Evolutionary conservation across 2,329 filamentous ascomycete species (phyloP).

Genomic region (Dothiorella sarmentorum): DNA sequence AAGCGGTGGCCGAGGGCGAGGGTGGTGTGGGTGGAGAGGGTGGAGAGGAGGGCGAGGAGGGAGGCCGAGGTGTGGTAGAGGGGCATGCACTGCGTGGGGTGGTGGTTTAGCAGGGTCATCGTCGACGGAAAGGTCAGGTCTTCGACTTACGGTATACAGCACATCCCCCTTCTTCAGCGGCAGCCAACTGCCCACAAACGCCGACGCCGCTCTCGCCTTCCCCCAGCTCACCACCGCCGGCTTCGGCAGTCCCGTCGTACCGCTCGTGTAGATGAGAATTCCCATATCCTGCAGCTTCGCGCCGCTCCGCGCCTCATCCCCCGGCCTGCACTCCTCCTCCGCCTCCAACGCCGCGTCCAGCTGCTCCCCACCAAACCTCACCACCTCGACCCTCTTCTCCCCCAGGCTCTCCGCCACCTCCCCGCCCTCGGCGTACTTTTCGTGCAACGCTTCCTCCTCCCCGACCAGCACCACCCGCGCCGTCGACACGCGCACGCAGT

Average conservation of each 20-base stretch:
- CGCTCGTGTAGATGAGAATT: slow-evolving; percentile 67
- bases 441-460: slow-evolving; percentile 38
- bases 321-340: slow-evolving; percentile 39
- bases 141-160: slow-evolving; percentile 57
- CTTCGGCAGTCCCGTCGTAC: slow-evolving; percentile 74
- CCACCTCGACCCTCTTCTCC: slow-evolving; percentile 40
- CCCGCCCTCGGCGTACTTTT: slow-evolving; percentile 38
- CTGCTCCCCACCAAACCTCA: not conserved
- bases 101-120: not conserved
- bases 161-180: slow-evolving; percentile 47
- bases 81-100: slow-evolving; percentile 58
- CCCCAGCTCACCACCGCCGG: slow-evolving; percentile 51
- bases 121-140: not conserved
- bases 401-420: slow-evolving; percentile 34
- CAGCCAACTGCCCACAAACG: slow-evolving; percentile 37
- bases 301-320: slow-evolving; percentile 41
- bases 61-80: slow-evolving; percentile 73
- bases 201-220: slow-evolving; percentile 35
- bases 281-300: slow-evolving; percentile 9
- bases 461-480: slow-evolving; percentile 59
- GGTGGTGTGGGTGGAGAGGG: slow-evolving; percentile 42
- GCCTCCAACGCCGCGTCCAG: slow-evolving; percentile 26
- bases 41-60: slow-evolving; percentile 54
- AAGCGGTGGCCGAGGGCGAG: slow-evolving; percentile 65
- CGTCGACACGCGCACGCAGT: slow-evolving; percentile 60